These are phyloP conservation scores for Flaveria floridana DNA, from an alignment of 140 eudicot species.

Conservation along the genomic window DNA sequence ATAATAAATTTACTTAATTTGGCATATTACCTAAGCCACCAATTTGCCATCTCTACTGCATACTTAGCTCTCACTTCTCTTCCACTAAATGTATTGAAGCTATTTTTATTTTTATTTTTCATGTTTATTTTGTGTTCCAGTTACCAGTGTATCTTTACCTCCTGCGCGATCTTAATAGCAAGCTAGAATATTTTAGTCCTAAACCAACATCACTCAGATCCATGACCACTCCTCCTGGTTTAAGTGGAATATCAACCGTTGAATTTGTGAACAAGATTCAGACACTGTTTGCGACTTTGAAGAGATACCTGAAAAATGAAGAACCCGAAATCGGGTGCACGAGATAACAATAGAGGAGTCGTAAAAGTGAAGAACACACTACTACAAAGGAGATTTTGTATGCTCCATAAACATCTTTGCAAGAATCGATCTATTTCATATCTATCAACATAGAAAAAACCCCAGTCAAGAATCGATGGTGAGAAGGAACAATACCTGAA, in stretches of 20 bases:
- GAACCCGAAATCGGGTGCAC: too few relatives aligned
- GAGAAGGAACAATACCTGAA: too few relatives aligned
- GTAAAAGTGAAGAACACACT: too few relatives aligned
- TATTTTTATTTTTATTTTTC: neutral
- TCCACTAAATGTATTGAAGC: conserved; percentile 20
- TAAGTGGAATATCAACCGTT: conserved; percentile 33
- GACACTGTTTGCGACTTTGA: conserved; percentile 51
- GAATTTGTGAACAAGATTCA: conserved; percentile 56
- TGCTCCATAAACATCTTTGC: too few relatives aligned
- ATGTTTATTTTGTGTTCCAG: conserved; percentile 37
- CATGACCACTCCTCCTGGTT: conserved; percentile 42
- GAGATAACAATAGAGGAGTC: too few relatives aligned
- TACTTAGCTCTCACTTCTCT: conserved; percentile 1
- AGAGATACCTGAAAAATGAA: conserved; percentile 45
- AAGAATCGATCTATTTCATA: too few relatives aligned
- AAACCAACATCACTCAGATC: conserved; percentile 42
- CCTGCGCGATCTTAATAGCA: conserved; percentile 73
- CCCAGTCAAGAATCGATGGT: too few relatives aligned
- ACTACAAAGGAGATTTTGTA: too few relatives aligned
- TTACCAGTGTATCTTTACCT: conserved; percentile 70
- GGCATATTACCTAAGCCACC: neutral
- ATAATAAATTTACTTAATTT: neutral
- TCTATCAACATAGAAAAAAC: too few relatives aligned
- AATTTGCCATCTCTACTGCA: conserved; percentile 13
- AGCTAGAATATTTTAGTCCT: conserved; percentile 53